Conservation (phyloP, 345 rosid genomes). For the Laguncularia racemosa region DNA sequence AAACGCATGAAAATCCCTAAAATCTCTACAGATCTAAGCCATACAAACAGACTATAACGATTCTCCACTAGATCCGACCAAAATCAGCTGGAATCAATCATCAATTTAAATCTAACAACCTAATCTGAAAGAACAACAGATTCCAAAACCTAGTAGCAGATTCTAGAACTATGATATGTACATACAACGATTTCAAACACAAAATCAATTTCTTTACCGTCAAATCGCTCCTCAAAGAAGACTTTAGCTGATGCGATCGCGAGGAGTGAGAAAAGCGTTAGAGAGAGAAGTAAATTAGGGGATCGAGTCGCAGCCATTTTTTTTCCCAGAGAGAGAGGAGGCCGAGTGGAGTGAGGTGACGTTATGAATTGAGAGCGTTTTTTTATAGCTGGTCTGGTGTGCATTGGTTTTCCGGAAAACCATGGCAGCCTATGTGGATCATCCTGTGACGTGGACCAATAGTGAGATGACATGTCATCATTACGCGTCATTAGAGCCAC, state of each 20-base stretch:
- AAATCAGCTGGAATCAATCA: no score
- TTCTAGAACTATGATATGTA: no score
- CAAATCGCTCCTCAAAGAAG: constrained; percentile 89
- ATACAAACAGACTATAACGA: no score
- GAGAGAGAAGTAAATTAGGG: constrained; percentile 29
- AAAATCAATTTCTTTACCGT: constrained; percentile 31
- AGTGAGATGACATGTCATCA: constrained; percentile 21
- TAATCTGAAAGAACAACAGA: no score
- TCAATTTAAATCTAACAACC: no score
- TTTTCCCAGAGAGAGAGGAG: constrained; percentile 6
- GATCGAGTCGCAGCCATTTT: constrained; percentile 32
- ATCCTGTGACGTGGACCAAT: constrained; percentile 10
- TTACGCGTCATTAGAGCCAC: constrained; percentile 28
- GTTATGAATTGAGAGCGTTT: background rate
- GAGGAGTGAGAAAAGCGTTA: constrained; percentile 20
- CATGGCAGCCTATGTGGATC: constrained; percentile 16
- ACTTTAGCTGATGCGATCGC: constrained; percentile 55
- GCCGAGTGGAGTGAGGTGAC: constrained; percentile 3
- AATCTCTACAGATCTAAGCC: no score
- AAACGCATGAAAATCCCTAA: no score
- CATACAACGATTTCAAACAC: background rate
- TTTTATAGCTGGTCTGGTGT: constrained; percentile 11
- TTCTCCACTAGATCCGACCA: no score
- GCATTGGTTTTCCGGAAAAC: background rate
- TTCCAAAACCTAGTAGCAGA: no score